A percentile compares a stretch with the other conserved stretches of the same genome.
Conservation (phyloP, 2,329 filamentous ascomycete species). For the Zasmidium citrigriseum region DNA sequence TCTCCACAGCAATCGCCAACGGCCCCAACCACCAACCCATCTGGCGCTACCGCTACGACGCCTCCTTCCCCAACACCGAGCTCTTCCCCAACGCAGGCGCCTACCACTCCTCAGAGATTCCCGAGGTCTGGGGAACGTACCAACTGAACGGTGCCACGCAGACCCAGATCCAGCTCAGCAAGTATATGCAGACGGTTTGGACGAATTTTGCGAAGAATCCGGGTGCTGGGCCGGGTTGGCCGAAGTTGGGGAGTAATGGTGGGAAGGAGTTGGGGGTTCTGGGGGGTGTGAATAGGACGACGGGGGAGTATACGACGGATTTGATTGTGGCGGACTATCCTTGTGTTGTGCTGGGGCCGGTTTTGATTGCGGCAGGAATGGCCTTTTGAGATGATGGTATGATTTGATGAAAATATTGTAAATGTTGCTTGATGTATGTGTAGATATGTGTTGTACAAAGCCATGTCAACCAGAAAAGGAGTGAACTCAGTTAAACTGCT, state of each 20-base stretch:
- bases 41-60: constrained; percentile 34
- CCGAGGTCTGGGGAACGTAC: constrained; percentile 25
- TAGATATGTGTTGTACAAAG: too few species aligned
- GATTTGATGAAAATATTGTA: too few species aligned
- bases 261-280: constrained; percentile 15
- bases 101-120: constrained; percentile 39
- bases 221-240: constrained; percentile 25
- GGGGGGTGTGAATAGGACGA: constrained; percentile 11
- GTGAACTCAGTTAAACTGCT: too few species aligned
- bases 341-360: constrained; percentile 14
- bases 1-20: constrained; percentile 18
- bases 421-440: too few species aligned
- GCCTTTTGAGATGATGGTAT: background rate
- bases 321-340: constrained; percentile 12
- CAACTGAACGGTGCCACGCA: constrained; percentile 18
- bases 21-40: constrained; percentile 18
- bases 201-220: constrained; percentile 23
- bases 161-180: constrained; percentile 19
- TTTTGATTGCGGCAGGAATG: constrained; percentile 1
- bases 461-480: too few species aligned
- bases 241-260: constrained; percentile 23
- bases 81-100: constrained; percentile 27
- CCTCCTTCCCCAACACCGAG: constrained; percentile 30
- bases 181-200: constrained; percentile 24
- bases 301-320: constrained; percentile 9